These are phyloP conservation scores for Begonia peltatifolia DNA, from an alignment of 306 rosid genomes.

Conservation along the genomic window DNA sequence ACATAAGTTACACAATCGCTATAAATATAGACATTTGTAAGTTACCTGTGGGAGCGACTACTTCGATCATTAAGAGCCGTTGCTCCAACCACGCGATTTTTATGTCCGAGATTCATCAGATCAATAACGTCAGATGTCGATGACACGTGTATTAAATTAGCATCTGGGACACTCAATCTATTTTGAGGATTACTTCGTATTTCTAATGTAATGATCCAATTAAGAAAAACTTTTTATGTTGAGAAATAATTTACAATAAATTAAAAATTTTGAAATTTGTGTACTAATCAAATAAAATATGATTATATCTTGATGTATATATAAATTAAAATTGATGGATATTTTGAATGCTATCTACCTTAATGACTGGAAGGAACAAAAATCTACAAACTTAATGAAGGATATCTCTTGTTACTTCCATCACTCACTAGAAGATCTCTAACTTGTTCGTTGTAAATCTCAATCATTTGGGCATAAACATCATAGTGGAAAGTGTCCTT, in stretches of 20 bases:
- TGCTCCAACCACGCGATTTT: conserved; percentile 87
- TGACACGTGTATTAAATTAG: conserved; percentile 59
- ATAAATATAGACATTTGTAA: not conserved
- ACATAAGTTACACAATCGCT: not conserved
- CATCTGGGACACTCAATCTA: conserved; percentile 90
- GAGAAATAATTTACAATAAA: too few species aligned
- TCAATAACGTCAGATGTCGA: conserved; percentile 81
- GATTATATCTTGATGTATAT: too few species aligned
- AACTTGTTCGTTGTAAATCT: conserved; percentile 95
- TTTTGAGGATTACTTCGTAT: conserved; percentile 74
- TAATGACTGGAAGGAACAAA: too few species aligned
- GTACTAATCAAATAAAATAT: too few species aligned
- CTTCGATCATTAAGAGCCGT: conserved; percentile 94
- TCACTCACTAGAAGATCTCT: conserved; percentile 79
- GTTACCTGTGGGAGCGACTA: conserved; percentile 91
- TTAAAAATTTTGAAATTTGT: too few species aligned
- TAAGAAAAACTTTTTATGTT: conserved; percentile 17
- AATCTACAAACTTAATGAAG: conserved; percentile 19
- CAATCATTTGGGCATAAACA: conserved; percentile 92
- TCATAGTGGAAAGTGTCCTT: conserved; percentile 64
- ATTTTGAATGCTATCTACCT: not conserved
- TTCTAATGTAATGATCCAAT: conserved; percentile 49
- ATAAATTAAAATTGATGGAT: not conserved
- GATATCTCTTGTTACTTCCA: conserved; percentile 92
- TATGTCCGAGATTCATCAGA: conserved; percentile 87